Evolutionary conservation across 2,329 filamentous ascomycete species (phyloP).

Genomic region (Penicillium sp.): DNA sequence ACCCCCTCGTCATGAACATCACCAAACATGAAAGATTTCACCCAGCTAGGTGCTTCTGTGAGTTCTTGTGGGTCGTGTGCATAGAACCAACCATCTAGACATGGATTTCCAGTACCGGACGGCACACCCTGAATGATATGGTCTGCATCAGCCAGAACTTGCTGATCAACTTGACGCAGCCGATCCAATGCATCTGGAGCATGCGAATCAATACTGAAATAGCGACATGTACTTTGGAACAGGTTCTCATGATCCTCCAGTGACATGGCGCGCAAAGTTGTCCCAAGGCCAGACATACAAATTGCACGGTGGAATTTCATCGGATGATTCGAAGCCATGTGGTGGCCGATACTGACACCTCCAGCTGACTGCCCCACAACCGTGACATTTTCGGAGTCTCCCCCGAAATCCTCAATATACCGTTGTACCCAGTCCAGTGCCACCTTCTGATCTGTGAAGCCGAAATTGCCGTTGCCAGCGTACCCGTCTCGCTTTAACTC

Average conservation of each 20-base stretch:
- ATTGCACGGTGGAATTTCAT: slow-evolving; percentile 13
- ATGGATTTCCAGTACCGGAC: slow-evolving; percentile 10
- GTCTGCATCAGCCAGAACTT: slow-evolving; percentile 12
- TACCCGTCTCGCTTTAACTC: slow-evolving; percentile 8
- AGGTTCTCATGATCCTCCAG: slow-evolving; percentile 3
- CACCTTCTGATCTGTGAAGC: slow-evolving; percentile 11
- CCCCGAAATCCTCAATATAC: slow-evolving; percentile 11
- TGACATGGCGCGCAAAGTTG: slow-evolving; percentile 1
- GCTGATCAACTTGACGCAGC: slow-evolving; percentile 7
- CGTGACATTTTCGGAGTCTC: slow-evolving; percentile 8
- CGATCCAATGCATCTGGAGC: slow-evolving; percentile 6
- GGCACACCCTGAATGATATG: slow-evolving; percentile 9
- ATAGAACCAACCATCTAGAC: slow-evolving; percentile 15
- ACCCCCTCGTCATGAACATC: slow-evolving; percentile 15
- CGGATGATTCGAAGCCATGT: slow-evolving; percentile 10
- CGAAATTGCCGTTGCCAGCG: slow-evolving; percentile 12
- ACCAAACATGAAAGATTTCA: slow-evolving; percentile 6
- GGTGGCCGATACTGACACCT: slow-evolving; percentile 11
- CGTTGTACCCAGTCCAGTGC: slow-evolving; percentile 10
- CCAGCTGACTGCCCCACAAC: slow-evolving; percentile 12
- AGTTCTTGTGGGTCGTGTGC: slow-evolving; percentile 5
- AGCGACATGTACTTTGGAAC: slow-evolving; percentile 7
- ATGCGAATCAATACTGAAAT: slow-evolving; percentile 6
- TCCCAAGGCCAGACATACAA: slow-evolving; percentile 15
- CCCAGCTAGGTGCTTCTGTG: background rate